Percentiles rank a stretch among this genome's conserved stretches.
Evolutionary conservation across 1,284 basidiomycete genomes (phyloP).

Genomic region (Chiua sp.): DNA sequence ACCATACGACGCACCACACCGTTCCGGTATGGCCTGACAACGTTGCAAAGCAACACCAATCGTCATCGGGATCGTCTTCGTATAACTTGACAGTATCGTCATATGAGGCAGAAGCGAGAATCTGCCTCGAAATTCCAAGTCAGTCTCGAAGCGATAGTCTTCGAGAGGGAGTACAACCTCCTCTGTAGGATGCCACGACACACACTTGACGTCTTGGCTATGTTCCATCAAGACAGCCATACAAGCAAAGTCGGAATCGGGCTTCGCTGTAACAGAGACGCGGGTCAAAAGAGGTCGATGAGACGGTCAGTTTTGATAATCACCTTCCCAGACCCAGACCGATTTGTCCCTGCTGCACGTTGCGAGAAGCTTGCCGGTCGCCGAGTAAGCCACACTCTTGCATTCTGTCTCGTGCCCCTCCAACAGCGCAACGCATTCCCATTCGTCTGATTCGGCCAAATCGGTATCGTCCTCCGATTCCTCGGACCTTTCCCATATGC

Average conservation of each 20-base stretch:
- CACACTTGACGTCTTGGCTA: slow-evolving; percentile 94
- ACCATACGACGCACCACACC: slow-evolving; percentile 90
- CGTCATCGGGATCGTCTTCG: slow-evolving; percentile 95
- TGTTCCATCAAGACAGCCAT: slow-evolving; percentile 98
- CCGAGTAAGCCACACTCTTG: slow-evolving; percentile 92
- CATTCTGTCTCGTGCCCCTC: slow-evolving; percentile 99
- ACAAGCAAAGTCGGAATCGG: slow-evolving; percentile 95
- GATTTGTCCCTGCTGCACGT: slow-evolving; percentile 96
- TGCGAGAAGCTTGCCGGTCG: slow-evolving; percentile 82
- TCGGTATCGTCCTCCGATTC: slow-evolving; percentile 50
- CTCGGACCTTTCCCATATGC: slow-evolving; percentile 84
- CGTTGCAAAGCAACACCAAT: slow-evolving; percentile 92
- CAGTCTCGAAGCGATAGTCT: slow-evolving; percentile 22
- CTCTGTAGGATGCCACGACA: slow-evolving; percentile 95
- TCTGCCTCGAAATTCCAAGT: slow-evolving; percentile 51
- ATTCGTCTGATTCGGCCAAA: slow-evolving; percentile 50
- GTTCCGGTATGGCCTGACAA: slow-evolving; percentile 85
- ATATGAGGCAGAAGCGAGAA: slow-evolving; percentile 96
- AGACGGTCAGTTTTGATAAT: slow-evolving; percentile 22
- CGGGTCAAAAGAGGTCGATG: background rate
- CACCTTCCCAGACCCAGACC: slow-evolving; percentile 99
- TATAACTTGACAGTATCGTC: slow-evolving; percentile 97
- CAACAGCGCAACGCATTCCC: slow-evolving; percentile 88
- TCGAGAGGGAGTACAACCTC: slow-evolving; percentile 61
- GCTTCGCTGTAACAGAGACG: slow-evolving; percentile 63